Conservation (phyloP, 2,329 filamentous ascomycete genomes). For the Ambrosiella beaveri region DNA sequence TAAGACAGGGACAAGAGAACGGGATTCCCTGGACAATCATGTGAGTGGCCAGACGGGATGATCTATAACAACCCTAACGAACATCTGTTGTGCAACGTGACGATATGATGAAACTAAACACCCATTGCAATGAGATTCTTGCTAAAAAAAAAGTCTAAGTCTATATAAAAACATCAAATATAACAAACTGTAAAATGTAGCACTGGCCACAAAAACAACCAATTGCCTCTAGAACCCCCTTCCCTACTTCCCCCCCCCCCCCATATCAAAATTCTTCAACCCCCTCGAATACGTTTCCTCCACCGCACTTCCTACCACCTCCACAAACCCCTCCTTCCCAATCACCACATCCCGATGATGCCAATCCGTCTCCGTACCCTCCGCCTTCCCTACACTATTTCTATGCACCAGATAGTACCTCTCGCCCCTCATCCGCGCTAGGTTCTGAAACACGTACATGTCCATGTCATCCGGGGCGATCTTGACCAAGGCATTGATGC, state of each 20-base stretch:
- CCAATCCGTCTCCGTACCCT: slow-evolving; percentile 1
- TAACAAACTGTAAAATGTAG: not conserved
- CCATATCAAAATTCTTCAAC: slow-evolving; percentile 2
- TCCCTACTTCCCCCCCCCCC: not conserved
- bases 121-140: too few relatives aligned
- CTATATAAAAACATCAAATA: too few relatives aligned
- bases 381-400: slow-evolving; percentile 8
- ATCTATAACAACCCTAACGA: not conserved
- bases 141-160: too few relatives aligned
- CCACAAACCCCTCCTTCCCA: not conserved
- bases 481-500: slow-evolving; percentile 23
- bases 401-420: slow-evolving; percentile 24
- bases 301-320: slow-evolving; percentile 7
- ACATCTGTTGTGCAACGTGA: too few relatives aligned
- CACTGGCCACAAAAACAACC: not conserved
- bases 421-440: slow-evolving; percentile 23
- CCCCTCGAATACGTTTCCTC: slow-evolving; percentile 3
- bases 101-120: too few relatives aligned
- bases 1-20: not conserved
- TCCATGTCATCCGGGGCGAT: slow-evolving; percentile 21
- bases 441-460: slow-evolving; percentile 22
- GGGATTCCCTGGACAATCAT: not conserved
- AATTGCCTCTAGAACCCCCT: not conserved
- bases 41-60: not conserved
- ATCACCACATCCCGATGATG: slow-evolving; percentile 5